phyloP scores from a whole-genome alignment of 306 rosid species.

The Glycine soja region DNA sequence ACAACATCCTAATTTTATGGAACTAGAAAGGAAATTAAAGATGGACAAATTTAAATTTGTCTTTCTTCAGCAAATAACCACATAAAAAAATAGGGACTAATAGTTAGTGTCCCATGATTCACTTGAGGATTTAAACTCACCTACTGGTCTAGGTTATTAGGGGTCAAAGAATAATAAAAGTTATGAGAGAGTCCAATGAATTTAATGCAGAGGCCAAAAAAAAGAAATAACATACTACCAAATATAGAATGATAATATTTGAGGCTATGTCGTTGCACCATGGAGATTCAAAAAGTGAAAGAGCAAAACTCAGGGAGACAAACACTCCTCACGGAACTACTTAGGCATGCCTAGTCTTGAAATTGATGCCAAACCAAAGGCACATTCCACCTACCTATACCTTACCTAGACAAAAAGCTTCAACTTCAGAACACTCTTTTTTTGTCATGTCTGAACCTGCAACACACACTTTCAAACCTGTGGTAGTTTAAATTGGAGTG shows the following conservation, averaged over 20 bases:
- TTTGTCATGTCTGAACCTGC: conserved; percentile 37
- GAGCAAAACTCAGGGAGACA: conserved; percentile 41
- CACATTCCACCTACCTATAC: conserved; percentile 39
- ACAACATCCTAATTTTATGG: conserved; percentile 35
- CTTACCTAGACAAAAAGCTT: conserved; percentile 41
- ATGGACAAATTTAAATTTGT: not conserved
- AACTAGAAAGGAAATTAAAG: conserved; percentile 9
- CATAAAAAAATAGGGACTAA: conserved; percentile 21
- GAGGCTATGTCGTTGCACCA: conserved; percentile 32
- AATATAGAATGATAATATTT: conserved; percentile 34
- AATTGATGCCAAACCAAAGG: conserved; percentile 15
- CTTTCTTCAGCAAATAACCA: conserved; percentile 31
- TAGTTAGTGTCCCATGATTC: conserved; percentile 46
- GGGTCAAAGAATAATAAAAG: conserved; percentile 44
- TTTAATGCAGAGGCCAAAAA: conserved; percentile 35
- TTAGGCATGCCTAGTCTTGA: conserved; percentile 37
- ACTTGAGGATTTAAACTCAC: conserved; percentile 43
- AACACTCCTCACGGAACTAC: conserved; percentile 21
- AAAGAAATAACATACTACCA: conserved; percentile 26
- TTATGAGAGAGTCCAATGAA: conserved; percentile 40
- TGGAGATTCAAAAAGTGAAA: conserved; percentile 46
- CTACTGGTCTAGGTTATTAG: conserved; percentile 42
- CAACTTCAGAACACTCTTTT: too few species aligned
- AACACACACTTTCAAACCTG: conserved; percentile 39
- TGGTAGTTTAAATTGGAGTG: too few species aligned